These are phyloP conservation scores for Fraxinus dipetala DNA, from an alignment of 305 asterid genomes.

Conservation along the genomic window DNA sequence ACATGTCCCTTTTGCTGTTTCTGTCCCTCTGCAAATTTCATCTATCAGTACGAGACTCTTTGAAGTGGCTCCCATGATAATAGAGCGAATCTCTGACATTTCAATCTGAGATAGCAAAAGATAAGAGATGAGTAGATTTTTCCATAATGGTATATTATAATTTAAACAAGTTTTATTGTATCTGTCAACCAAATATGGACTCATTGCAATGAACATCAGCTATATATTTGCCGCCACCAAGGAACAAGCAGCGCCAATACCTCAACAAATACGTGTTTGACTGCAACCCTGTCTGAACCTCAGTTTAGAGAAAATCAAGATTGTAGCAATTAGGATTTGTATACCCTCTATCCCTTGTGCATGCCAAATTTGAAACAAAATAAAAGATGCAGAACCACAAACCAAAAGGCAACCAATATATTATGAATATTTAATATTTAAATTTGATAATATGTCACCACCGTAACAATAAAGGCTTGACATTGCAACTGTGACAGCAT, in stretches of 20 bases:
- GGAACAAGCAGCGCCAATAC: not conserved
- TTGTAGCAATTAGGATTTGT: not conserved
- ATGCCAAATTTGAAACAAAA: not conserved
- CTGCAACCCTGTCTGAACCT: not conserved
- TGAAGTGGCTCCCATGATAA: conserved; percentile 68
- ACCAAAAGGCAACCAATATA: not conserved
- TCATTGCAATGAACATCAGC: not conserved
- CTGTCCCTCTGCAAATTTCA: conserved; percentile 97
- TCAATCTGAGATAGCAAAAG: conserved; percentile 59
- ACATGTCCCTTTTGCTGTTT: conserved; percentile 96
- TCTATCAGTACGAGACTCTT: conserved; percentile 90
- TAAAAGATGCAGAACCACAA: not conserved
- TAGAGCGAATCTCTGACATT: conserved; percentile 93
- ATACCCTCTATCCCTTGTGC: not conserved
- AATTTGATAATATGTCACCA: too few species aligned
- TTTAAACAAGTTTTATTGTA: not conserved
- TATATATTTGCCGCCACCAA: not conserved
- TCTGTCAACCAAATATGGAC: not conserved
- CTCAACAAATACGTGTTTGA: not conserved
- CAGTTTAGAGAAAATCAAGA: not conserved
- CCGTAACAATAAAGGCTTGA: not conserved
- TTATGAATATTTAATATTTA: not conserved
- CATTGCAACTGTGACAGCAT: not conserved
- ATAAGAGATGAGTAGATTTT: conserved; percentile 1
- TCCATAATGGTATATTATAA: not conserved